Conservation (phyloP, 2,329 filamentous ascomycete species). For the Phoma sp. region DNA sequence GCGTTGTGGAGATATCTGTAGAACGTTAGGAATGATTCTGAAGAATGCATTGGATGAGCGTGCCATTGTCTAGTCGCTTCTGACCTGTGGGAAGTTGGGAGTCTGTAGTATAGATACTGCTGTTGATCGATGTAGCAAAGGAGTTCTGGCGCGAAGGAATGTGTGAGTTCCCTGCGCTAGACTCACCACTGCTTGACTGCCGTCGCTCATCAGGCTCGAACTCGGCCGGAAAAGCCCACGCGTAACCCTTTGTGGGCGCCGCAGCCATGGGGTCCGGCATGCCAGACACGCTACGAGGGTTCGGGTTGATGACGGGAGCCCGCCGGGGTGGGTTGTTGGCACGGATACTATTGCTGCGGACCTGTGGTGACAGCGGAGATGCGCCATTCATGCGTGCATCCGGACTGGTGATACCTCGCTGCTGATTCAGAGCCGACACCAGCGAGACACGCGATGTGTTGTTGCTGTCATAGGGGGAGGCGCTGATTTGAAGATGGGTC, state of each 20-base stretch:
- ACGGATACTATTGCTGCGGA: slow-evolving; percentile 40
- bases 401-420: slow-evolving; percentile 52
- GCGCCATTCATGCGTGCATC: slow-evolving; percentile 52
- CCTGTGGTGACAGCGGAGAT: slow-evolving; percentile 54
- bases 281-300: slow-evolving; percentile 66
- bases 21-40: slow-evolving; percentile 29
- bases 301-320: slow-evolving; percentile 77
- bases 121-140: slow-evolving; percentile 76
- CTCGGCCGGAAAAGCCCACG: slow-evolving; percentile 83
- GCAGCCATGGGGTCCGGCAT: slow-evolving; percentile 69
- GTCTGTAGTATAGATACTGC: slow-evolving; percentile 78
- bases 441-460: slow-evolving; percentile 79
- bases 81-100: slow-evolving; percentile 75
- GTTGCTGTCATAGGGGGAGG: slow-evolving; percentile 75
- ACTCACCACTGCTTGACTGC: slow-evolving; percentile 56
- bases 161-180: slow-evolving; percentile 57
- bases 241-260: slow-evolving; percentile 80
- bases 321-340: slow-evolving; percentile 56
- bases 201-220: slow-evolving; percentile 61
- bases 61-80: slow-evolving; percentile 71
- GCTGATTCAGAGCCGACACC: slow-evolving; percentile 71
- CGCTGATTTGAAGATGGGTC: slow-evolving; percentile 70
- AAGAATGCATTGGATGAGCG: slow-evolving; percentile 22
- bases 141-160: slow-evolving; percentile 74
- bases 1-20: slow-evolving; percentile 56